Percentiles rank a stretch among this genome's conserved stretches.
phyloP scores from a whole-genome alignment of 768 basidiomycete species.

The Mycena vitilis region DNA sequence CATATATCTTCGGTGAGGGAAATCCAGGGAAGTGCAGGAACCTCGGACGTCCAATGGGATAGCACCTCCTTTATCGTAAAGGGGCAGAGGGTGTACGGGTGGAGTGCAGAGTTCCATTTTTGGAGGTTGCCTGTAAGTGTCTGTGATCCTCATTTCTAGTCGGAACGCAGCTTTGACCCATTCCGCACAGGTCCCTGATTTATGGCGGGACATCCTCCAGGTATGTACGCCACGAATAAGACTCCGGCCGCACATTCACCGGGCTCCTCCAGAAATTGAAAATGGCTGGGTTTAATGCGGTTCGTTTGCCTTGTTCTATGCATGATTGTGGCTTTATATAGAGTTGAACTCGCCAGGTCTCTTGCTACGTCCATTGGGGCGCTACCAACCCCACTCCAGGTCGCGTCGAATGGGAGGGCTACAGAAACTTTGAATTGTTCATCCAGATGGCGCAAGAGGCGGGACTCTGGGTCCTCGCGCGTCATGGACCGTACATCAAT shows the following conservation, averaged over 20 bases:
- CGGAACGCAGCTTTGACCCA: neutral
- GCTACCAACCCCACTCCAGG: constrained; percentile 29
- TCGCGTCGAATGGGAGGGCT: constrained; percentile 27
- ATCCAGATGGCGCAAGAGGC: constrained; percentile 28
- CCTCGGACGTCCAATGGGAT: constrained; percentile 28
- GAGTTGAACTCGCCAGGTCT: constrained; percentile 17
- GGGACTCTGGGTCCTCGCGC: constrained; percentile 28
- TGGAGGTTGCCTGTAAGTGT: constrained; percentile 28
- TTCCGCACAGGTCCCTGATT: constrained; percentile 17
- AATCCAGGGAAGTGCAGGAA: constrained; percentile 17
- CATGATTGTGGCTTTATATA: neutral
- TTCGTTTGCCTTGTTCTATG: constrained; percentile 14
- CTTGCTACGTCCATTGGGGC: constrained; percentile 31
- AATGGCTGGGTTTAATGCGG: constrained; percentile 27
- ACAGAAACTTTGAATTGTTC: constrained; percentile 25
- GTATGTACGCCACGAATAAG: neutral
- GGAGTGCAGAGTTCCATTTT: constrained; percentile 32
- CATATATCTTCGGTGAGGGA: constrained; percentile 3
- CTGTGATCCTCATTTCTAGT: neutral
- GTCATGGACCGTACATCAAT: constrained; percentile 29
- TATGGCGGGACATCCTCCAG: constrained; percentile 31
- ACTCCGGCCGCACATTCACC: neutral
- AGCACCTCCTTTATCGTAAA: constrained; percentile 28
- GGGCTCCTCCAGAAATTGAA: constrained; percentile 21
- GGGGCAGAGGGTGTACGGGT: constrained; percentile 27